Evolutionary conservation across 1,284 basidiomycete genomes (phyloP).

Genomic region (Cryptococcus sp.): DNA sequence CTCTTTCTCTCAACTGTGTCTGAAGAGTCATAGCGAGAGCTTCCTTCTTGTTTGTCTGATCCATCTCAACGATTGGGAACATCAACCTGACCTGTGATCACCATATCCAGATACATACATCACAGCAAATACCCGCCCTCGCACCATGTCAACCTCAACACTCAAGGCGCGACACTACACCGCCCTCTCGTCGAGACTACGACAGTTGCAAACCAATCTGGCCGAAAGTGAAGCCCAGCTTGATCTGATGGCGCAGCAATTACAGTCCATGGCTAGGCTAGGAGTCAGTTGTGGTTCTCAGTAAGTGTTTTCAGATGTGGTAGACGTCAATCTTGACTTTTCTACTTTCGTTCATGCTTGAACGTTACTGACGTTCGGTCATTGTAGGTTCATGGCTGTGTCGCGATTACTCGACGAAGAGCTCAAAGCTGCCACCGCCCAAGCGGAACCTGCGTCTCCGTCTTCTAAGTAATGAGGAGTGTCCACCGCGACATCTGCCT

Average conservation of each 20-base stretch:
- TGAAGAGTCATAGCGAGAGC: too few relatives aligned
- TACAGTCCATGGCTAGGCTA: slow-evolving; percentile 44
- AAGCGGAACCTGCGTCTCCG: too few relatives aligned
- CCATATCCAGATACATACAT: too few relatives aligned
- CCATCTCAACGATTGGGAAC: too few relatives aligned
- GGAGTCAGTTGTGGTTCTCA: slow-evolving; percentile 47
- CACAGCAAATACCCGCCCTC: too few relatives aligned
- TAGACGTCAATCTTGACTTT: neutral
- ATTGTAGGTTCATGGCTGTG: slow-evolving; percentile 51
- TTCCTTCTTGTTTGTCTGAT: too few relatives aligned
- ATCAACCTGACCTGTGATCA: too few relatives aligned
- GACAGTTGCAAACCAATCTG: slow-evolving; percentile 41
- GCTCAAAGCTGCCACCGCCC: slow-evolving; percentile 20
- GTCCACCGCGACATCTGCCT: too few relatives aligned
- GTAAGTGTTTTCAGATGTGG: slow-evolving; percentile 31
- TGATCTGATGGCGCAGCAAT: slow-evolving; percentile 37
- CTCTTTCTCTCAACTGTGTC: too few relatives aligned
- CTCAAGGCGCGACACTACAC: slow-evolving; percentile 50
- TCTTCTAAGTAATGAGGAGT: too few relatives aligned
- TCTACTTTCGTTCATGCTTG: too few relatives aligned
- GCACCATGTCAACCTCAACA: slow-evolving; percentile 31
- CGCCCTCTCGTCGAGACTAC: slow-evolving; percentile 42
- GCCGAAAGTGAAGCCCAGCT: slow-evolving; percentile 44
- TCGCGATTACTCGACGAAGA: slow-evolving; percentile 50
- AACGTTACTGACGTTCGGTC: too few relatives aligned